Evolutionary conservation across 2,329 filamentous ascomycete genomes (phyloP).

Genomic region (Monosporascus sp.): DNA sequence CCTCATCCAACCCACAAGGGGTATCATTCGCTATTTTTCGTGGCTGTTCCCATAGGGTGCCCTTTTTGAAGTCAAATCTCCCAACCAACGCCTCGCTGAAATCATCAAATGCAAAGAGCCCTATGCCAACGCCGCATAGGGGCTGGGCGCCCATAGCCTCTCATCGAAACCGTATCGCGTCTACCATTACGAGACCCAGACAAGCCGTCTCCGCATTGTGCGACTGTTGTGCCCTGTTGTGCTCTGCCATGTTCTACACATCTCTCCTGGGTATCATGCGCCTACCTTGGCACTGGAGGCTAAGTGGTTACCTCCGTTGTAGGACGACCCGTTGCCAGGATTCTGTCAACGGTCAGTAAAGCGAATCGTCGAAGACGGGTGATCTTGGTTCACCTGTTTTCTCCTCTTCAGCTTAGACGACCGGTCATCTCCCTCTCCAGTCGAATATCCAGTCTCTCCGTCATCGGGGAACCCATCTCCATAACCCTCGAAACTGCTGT

Average conservation of each 20-base stretch:
- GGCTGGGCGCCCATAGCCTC: not conserved
- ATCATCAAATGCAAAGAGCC: constrained; percentile 7
- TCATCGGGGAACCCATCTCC: constrained; percentile 67
- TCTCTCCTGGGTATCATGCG: constrained; percentile 40
- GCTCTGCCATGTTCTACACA: not conserved
- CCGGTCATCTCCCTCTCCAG: constrained; percentile 63
- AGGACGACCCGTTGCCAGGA: constrained; percentile 37
- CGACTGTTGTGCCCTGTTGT: too few species aligned
- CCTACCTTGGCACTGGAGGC: constrained; percentile 56
- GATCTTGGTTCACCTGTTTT: constrained; percentile 53
- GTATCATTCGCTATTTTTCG: not conserved
- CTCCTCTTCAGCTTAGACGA: constrained; percentile 52
- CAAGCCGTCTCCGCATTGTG: too few species aligned
- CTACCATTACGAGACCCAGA: not conserved
- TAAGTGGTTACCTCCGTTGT: constrained; percentile 40
- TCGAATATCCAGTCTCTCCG: constrained; percentile 64
- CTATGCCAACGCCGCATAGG: not conserved
- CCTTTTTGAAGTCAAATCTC: constrained; percentile 3
- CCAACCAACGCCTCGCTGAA: constrained; percentile 12
- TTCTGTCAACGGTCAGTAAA: constrained; percentile 44
- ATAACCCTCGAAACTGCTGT: constrained; percentile 70
- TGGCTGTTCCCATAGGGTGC: not conserved
- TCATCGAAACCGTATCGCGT: not conserved
- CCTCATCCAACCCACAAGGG: not conserved
- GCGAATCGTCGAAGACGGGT: constrained; percentile 22